These are phyloP conservation scores for Ophiocordyceps camponoti-saundersi DNA, from an alignment of 2,329 filamentous ascomycete genomes.

Conservation along the genomic window DNA sequence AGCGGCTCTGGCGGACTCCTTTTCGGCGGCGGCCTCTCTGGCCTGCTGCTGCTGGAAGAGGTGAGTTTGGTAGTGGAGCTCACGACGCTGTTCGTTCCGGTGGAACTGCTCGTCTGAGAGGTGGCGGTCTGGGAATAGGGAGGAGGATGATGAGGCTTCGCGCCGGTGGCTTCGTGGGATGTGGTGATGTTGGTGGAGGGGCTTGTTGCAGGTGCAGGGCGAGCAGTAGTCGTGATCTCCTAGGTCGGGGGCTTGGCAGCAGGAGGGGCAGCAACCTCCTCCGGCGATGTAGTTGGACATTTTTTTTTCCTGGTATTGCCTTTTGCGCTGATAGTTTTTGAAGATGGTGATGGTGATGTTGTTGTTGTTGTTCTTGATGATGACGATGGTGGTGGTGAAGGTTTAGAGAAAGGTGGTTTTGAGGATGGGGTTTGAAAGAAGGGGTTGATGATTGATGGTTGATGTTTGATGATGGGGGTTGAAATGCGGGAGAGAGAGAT, in stretches of 20 bases:
- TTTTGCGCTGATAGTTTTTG: too few species aligned
- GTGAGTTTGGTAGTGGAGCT: neutral
- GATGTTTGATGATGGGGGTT: too few species aligned
- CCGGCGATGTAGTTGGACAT: neutral
- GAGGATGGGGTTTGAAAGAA: too few species aligned
- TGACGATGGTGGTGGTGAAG: too few species aligned
- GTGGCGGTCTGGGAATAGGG: neutral
- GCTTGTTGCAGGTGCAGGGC: slow-evolving; percentile 7
- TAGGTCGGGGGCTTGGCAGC: slow-evolving; percentile 13
- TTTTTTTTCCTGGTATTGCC: too few species aligned
- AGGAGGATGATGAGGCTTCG: neutral
- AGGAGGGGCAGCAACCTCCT: slow-evolving; percentile 12
- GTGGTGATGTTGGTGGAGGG: slow-evolving; percentile 3
- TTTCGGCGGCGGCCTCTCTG: neutral
- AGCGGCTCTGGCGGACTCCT: neutral
- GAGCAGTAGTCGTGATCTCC: slow-evolving; percentile 16
- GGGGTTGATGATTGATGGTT: too few species aligned
- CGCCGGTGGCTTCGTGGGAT: neutral
- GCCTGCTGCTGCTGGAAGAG: neutral
- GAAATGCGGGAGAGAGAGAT: too few species aligned
- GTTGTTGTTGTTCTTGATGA: too few species aligned
- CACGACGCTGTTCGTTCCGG: neutral
- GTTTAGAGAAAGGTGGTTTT: too few species aligned
- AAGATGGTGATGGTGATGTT: too few species aligned
- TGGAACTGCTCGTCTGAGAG: neutral